Base-by-base conservation (phyloP, 805 yeast genomes). In the Nakazawaea wyomingensis region DNA sequence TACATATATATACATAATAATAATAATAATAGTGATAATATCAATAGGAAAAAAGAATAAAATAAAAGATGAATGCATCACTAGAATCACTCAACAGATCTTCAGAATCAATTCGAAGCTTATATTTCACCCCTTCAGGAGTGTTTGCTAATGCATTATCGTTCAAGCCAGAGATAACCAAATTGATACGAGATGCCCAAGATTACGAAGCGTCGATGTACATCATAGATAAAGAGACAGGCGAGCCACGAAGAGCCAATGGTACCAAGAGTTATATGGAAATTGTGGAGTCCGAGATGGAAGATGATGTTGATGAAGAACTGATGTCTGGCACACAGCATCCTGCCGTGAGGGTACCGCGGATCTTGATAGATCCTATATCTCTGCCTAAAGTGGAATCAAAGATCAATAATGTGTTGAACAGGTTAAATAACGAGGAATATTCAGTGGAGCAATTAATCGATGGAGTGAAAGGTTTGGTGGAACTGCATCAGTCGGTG, bases 101-200 rank as follows among this genome's bases (percentile, higher is more conserved):
- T 39, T 53, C 66, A 4, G 65, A 64, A n/a, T 62, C 71, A 1
- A 55, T 78, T 8, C 58, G 65, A 20, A 56, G 64, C 8, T 64
- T 72, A 3, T 63, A 74, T 43, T 81, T 81, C 56, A 59, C 68
- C 17, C 67, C 72, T 0, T 77, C 85, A 0, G 86, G 87, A 0
- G 71, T 78, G 4, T 82, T 82, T 57, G 76, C 83, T 31, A 82
- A 82, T 52, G 82, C 88, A 2, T 62, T 80, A 14, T 66, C 78
- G 8, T 61, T 68, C 20, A 60, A 65, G 38, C 78, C 79, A 10
- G 66, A 68, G 22, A 78, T 80, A 44, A 77, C 81, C 2, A 61
- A 69, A 17, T 60, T 82, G n/a, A 60, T 82, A 17, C 67, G 82
- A 50, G 88, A 82, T 56, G 78, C 83, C 3, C 74, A 75, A 28